Evolutionary conservation across 169 alveolate species (phyloP).

Genomic region (Plasmodium fragile): DNA sequence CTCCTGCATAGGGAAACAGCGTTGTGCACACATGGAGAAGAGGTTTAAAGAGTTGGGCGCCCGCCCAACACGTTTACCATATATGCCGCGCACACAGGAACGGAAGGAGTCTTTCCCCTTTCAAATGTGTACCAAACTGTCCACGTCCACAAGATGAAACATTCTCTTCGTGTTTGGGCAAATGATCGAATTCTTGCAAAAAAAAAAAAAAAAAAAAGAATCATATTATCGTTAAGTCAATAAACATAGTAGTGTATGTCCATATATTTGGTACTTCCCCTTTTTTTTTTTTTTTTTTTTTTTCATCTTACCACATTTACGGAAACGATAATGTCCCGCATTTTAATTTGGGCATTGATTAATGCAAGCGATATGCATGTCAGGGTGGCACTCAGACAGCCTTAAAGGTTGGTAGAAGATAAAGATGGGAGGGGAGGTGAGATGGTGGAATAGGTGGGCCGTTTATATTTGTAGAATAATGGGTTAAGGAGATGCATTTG

Average conservation of each 20-base stretch:
- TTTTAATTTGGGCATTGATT: conserved; percentile 60
- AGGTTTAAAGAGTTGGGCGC: not conserved
- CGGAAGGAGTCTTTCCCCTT: not conserved
- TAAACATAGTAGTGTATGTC: not conserved
- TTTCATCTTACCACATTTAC: conserved; percentile 43
- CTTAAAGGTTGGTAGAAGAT: not conserved
- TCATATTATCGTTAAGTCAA: not conserved
- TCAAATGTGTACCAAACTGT: conserved; percentile 11
- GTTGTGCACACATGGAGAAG: not conserved
- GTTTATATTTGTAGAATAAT: not conserved
- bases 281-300: not conserved
- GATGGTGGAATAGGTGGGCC: not conserved
- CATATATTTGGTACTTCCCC: not conserved
- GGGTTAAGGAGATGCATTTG: not conserved
- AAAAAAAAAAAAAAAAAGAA: not conserved
- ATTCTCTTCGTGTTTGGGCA: conserved; percentile 55
- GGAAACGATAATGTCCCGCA: conserved; percentile 55
- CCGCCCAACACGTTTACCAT: not conserved
- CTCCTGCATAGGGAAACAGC: conserved; percentile 22
- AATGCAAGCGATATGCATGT: conserved; percentile 65
- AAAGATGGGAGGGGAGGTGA: not conserved
- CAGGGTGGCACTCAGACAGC: conserved; percentile 63
- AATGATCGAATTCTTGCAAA: conserved; percentile 44
- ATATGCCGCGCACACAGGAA: not conserved
- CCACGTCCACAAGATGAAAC: conserved; percentile 60